These are phyloP conservation scores for Dacryopinax spathularia DNA, from an alignment of 768 basidiomycete genomes.

Conservation along the genomic window DNA sequence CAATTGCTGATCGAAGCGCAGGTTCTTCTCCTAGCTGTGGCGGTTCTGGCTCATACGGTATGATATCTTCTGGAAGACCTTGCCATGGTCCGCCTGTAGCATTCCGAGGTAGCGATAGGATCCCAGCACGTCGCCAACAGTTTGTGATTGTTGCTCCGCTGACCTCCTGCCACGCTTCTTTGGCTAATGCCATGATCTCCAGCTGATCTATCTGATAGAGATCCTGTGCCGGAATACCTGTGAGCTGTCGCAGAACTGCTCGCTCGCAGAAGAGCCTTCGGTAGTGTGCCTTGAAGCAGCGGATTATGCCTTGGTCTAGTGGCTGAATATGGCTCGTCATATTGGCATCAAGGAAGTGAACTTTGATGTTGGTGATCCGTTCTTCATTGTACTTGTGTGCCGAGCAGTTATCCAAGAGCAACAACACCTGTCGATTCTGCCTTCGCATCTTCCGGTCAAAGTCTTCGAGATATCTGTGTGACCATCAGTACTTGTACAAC, in stretches of 20 bases:
- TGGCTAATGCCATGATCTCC: slow-evolving; percentile 24
- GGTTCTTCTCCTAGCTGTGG: not conserved
- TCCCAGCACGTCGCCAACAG: slow-evolving; percentile 28
- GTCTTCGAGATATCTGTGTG: slow-evolving; percentile 21
- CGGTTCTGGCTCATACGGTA: not conserved
- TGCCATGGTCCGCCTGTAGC: not conserved
- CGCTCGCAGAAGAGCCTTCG: slow-evolving; percentile 17
- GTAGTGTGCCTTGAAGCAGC: slow-evolving; percentile 28
- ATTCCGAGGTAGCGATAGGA: slow-evolving; percentile 6
- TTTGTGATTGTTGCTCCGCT: slow-evolving; percentile 21
- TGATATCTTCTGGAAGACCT: not conserved
- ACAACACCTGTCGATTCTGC: slow-evolving; percentile 16
- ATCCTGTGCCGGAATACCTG: slow-evolving; percentile 15
- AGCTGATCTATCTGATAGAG: slow-evolving; percentile 29
- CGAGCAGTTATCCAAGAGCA: slow-evolving; percentile 24
- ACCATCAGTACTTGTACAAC: not conserved
- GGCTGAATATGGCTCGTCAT: slow-evolving; percentile 29
- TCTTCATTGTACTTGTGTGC: slow-evolving; percentile 17
- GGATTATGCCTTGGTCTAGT: slow-evolving; percentile 26
- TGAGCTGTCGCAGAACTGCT: slow-evolving; percentile 22
- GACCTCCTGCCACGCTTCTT: slow-evolving; percentile 24
- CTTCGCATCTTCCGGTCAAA: slow-evolving; percentile 18
- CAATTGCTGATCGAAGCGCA: not conserved
- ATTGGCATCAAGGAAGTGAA: slow-evolving; percentile 25
- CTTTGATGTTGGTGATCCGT: slow-evolving; percentile 20